These are phyloP conservation scores for Murraya paniculata DNA, from an alignment of 345 rosid genomes.

Conservation along the genomic window DNA sequence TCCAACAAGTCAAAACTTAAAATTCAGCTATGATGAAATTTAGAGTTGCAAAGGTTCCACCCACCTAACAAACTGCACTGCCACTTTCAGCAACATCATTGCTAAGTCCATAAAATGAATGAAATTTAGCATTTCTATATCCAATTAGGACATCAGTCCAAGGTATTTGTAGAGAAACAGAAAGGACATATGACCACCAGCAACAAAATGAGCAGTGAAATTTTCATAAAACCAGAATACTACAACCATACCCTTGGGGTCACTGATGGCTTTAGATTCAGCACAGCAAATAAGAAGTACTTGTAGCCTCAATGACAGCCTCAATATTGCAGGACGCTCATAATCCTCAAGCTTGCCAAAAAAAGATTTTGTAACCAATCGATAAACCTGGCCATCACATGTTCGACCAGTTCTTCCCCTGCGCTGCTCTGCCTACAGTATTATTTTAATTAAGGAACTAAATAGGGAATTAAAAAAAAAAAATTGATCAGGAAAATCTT, in stretches of 20 bases:
- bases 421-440: conserved; percentile 87
- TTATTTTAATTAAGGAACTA: conserved; percentile 15
- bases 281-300: conserved; percentile 83
- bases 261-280: conserved; percentile 74
- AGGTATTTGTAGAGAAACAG: not conserved
- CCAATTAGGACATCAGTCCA: not conserved
- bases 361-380: conserved; percentile 79
- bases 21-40: not conserved
- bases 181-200: not conserved
- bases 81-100: not conserved
- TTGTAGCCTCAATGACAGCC: conserved; percentile 78
- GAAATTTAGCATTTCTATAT: not conserved
- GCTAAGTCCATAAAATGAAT: not conserved
- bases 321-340: conserved; percentile 75
- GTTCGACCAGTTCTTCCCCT: conserved; percentile 96
- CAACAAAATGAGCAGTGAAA: conserved; percentile 1
- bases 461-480: conserved; percentile 5
- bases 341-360: conserved; percentile 59
- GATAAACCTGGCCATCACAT: conserved; percentile 89
- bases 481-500: not conserved
- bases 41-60: not conserved
- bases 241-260: conserved; percentile 65
- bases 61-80: not conserved
- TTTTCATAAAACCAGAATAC: conserved; percentile 6
- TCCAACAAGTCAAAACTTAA: not conserved